These are phyloP conservation scores for Colletotrichum tropicicola DNA, from an alignment of 2,329 filamentous ascomycete genomes.

Conservation along the genomic window DNA sequence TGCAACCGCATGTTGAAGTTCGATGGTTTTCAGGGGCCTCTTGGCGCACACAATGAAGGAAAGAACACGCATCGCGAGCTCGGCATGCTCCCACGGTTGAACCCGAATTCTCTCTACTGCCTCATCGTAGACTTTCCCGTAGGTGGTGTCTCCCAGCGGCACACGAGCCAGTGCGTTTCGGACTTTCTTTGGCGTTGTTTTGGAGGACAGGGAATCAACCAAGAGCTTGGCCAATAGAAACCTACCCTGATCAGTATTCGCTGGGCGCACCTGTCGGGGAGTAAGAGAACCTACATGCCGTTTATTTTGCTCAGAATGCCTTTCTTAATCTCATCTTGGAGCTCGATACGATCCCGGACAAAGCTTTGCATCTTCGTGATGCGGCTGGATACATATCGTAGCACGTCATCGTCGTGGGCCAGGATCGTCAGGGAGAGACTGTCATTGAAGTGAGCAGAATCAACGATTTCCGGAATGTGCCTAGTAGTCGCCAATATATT, in stretches of 20 bases:
- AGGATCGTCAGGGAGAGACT: slow-evolving; percentile 9
- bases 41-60: slow-evolving; percentile 45
- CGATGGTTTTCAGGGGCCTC: slow-evolving; percentile 36
- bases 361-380: slow-evolving; percentile 3
- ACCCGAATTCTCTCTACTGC: slow-evolving; percentile 45
- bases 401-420: slow-evolving; percentile 26
- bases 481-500: background rate
- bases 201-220: background rate
- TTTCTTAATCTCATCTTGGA: slow-evolving; percentile 9
- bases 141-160: background rate
- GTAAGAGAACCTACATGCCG: slow-evolving; percentile 29
- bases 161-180: background rate
- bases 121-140: slow-evolving; percentile 46
- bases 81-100: slow-evolving; percentile 34
- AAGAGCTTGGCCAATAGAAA: slow-evolving; percentile 25
- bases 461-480: accelerated
- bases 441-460: background rate
- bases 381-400: background rate
- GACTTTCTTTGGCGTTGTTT: slow-evolving; percentile 1
- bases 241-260: background rate
- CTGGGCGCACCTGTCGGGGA: too few relatives aligned
- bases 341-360: background rate
- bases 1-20: slow-evolving; percentile 49
- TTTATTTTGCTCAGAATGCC: background rate
- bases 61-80: slow-evolving; percentile 37